These are phyloP conservation scores for Rhododendron molle DNA, from an alignment of 148 eudicot species.

Conservation along the genomic window DNA sequence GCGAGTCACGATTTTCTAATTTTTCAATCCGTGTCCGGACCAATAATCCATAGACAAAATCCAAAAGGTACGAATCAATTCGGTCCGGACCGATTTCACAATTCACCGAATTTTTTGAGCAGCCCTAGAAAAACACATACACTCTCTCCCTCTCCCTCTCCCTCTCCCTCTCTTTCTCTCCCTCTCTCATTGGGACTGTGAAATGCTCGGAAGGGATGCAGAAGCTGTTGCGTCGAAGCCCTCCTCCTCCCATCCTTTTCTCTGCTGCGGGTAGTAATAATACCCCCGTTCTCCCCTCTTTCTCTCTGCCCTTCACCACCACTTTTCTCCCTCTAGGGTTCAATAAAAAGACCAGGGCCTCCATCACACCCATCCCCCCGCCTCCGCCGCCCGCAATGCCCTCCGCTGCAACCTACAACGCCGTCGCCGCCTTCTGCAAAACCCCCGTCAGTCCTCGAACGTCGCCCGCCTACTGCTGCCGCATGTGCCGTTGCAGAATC, in stretches of 20 bases:
- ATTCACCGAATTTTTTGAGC: no score
- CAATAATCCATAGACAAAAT: no score
- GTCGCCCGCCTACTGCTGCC: conserved; percentile 9
- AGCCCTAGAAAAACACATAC: no score
- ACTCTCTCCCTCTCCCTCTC: no score
- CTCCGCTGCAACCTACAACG: conserved; percentile 9
- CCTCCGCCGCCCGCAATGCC: conserved; percentile 1
- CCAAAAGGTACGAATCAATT: no score
- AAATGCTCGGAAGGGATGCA: conserved; percentile 59
- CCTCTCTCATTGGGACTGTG: no score
- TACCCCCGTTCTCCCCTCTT: conserved; percentile 13
- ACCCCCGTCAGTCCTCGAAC: background rate
- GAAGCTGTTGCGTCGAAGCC: conserved; percentile 56
- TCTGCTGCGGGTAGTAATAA: background rate
- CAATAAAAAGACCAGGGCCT: background rate
- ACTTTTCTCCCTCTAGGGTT: conserved; percentile 14
- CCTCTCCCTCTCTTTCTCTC: no score
- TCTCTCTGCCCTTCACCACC: conserved; percentile 23
- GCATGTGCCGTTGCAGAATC: conserved; percentile 35
- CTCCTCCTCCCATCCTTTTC: conserved; percentile 24
- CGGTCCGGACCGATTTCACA: no score
- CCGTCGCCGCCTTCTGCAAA: background rate
- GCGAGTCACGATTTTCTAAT: no score
- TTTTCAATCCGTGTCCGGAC: no score
- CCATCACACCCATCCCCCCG: background rate